Evolutionary conservation across 768 basidiomycete species (phyloP).

Genomic region (Termitomyces bulborhizus): DNA sequence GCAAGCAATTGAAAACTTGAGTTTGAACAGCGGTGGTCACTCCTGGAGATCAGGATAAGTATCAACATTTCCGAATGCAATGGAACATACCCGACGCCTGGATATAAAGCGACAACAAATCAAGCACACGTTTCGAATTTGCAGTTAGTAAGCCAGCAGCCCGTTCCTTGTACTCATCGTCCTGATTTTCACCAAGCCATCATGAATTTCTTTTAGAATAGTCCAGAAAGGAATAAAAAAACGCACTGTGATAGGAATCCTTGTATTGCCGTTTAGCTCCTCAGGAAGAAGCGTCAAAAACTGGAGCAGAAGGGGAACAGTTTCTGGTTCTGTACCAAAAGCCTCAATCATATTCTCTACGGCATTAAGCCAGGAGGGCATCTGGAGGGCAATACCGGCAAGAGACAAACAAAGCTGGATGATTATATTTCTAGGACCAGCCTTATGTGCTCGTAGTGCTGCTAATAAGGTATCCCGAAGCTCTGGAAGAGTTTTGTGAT

Average conservation of each 20-base stretch:
- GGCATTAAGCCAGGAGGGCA: slow-evolving; percentile 78
- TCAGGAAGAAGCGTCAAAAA: slow-evolving; percentile 91
- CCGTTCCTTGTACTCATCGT: slow-evolving; percentile 67
- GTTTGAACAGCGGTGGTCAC: slow-evolving; percentile 72
- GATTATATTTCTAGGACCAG: slow-evolving; percentile 78
- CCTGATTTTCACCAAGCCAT: slow-evolving; percentile 34
- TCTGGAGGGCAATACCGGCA: slow-evolving; percentile 86
- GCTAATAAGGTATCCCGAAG: slow-evolving; percentile 83
- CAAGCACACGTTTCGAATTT: slow-evolving; percentile 68
- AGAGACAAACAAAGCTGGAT: slow-evolving; percentile 88
- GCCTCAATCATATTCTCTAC: slow-evolving; percentile 76
- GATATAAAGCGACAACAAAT: slow-evolving; percentile 81
- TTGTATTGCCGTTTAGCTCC: slow-evolving; percentile 77
- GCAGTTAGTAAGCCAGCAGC: slow-evolving; percentile 54
- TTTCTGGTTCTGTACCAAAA: slow-evolving; percentile 80
- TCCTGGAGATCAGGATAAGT: slow-evolving; percentile 38
- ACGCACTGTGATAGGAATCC: slow-evolving; percentile 84
- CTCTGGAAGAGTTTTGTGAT: slow-evolving; percentile 61
- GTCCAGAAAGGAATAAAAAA: neutral
- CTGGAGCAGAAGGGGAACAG: slow-evolving; percentile 79
- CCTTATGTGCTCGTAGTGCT: slow-evolving; percentile 65
- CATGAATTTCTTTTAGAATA: neutral
- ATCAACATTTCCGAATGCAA: neutral
- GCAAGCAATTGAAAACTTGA: slow-evolving; percentile 80
- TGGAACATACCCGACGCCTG: slow-evolving; percentile 69